A percentile compares a stretch with the other conserved stretches of the same genome.
Evolutionary conservation across 1,284 basidiomycete genomes (phyloP).

Genomic region (Anthracocystis setariae): DNA sequence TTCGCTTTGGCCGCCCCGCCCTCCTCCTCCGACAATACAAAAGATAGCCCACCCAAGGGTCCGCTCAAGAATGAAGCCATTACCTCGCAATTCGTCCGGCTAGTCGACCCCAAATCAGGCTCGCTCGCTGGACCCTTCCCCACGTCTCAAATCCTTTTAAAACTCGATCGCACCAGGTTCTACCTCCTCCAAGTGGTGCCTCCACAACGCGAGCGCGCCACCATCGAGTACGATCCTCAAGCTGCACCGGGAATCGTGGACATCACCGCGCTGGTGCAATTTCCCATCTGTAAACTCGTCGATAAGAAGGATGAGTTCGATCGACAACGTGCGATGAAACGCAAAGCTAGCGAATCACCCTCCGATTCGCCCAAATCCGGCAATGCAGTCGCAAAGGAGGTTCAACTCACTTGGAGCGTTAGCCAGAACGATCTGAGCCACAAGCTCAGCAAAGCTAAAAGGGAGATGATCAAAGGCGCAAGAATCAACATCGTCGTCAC

Average conservation of each 20-base stretch:
- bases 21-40: background rate
- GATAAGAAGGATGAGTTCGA: constrained; percentile 68
- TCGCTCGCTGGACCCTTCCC: constrained; percentile 51
- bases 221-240: constrained; percentile 14
- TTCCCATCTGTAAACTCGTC: constrained; percentile 68
- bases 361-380: background rate
- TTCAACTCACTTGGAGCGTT: constrained; percentile 59
- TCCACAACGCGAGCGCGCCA: constrained; percentile 16
- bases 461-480: constrained; percentile 45
- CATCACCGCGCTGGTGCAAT: constrained; percentile 21
- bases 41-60: constrained; percentile 8
- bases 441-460: constrained; percentile 48
- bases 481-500: constrained; percentile 43
- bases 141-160: constrained; percentile 45
- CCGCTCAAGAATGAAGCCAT: constrained; percentile 44
- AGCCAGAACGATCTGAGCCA: constrained; percentile 55
- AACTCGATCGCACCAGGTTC: constrained; percentile 54
- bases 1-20: background rate
- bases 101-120: constrained; percentile 58
- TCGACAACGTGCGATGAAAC: constrained; percentile 40
- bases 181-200: constrained; percentile 56
- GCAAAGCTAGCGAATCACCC: constrained; percentile 2
- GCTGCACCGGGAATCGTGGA: constrained; percentile 2
- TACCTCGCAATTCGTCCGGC: constrained; percentile 31
- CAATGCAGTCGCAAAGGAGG: constrained; percentile 14